A percentile compares a stretch with the other conserved stretches of the same genome.
These are phyloP conservation scores for Aspergillus conjunctus DNA, from an alignment of 495 filamentous ascomycete genomes.

Conservation along the genomic window DNA sequence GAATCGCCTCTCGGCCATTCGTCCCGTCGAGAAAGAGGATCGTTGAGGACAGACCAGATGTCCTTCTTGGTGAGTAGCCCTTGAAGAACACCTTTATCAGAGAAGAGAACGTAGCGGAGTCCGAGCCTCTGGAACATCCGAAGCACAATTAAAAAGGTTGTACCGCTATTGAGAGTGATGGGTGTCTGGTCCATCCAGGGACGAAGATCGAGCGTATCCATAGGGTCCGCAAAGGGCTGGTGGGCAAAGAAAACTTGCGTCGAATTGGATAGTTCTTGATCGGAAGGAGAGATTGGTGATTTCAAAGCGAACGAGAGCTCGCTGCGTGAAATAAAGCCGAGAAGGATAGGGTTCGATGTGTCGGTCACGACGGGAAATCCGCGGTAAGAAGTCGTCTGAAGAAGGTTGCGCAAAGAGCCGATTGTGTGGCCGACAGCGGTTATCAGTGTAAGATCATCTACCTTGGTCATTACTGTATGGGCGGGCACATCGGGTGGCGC, in stretches of 20 bases:
- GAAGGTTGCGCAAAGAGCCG: constrained; percentile 65
- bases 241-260: constrained; percentile 85
- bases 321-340: constrained; percentile 92
- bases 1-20: constrained; percentile 38
- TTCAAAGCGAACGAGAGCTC: constrained; percentile 83
- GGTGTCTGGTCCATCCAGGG: constrained; percentile 99
- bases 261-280: constrained; percentile 61
- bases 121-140: constrained; percentile 94
- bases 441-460: constrained; percentile 87
- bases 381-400: constrained; percentile 74
- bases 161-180: constrained; percentile 77
- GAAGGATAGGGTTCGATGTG: constrained; percentile 63
- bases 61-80: constrained; percentile 97
- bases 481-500: constrained; percentile 82
- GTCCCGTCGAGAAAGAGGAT: constrained; percentile 62
- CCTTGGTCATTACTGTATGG: constrained; percentile 83
- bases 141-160: constrained; percentile 76
- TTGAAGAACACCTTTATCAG: constrained; percentile 75
- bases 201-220: constrained; percentile 79
- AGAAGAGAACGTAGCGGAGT: constrained; percentile 86
- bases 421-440: constrained; percentile 86
- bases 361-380: constrained; percentile 91
- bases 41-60: constrained; percentile 91
- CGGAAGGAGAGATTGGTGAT: constrained; percentile 36
- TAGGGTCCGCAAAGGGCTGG: constrained; percentile 76